These are phyloP conservation scores for Mycena floridula DNA, from an alignment of 768 basidiomycete genomes.

Conservation along the genomic window DNA sequence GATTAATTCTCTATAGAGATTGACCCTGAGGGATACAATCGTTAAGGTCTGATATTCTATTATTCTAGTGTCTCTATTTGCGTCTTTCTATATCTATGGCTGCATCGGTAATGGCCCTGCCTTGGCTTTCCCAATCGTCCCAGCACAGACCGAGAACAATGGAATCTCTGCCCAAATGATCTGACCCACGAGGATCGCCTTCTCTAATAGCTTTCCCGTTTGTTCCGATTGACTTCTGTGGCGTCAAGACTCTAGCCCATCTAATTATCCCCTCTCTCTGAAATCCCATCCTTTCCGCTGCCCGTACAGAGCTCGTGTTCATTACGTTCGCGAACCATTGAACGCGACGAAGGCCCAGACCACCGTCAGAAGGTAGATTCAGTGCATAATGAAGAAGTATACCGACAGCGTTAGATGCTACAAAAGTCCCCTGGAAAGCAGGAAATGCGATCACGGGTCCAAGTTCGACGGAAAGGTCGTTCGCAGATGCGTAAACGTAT, in stretches of 20 bases:
- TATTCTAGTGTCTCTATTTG: too few relatives aligned
- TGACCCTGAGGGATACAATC: too few relatives aligned
- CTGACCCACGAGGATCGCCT: constrained; percentile 14
- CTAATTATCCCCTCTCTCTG: constrained; percentile 41
- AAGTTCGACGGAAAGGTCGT: constrained; percentile 44
- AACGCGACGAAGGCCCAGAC: constrained; percentile 53
- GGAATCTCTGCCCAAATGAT: constrained; percentile 11
- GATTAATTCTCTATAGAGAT: too few relatives aligned
- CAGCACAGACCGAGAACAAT: constrained; percentile 13
- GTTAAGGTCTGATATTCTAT: too few relatives aligned
- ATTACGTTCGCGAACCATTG: constrained; percentile 50
- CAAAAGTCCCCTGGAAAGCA: constrained; percentile 56
- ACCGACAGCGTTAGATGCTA: constrained; percentile 48
- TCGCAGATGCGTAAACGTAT: constrained; percentile 36
- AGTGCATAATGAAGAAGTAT: constrained; percentile 44
- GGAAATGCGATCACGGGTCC: constrained; percentile 50
- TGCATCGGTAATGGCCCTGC: too few relatives aligned
- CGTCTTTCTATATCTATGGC: too few relatives aligned
- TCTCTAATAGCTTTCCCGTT: constrained; percentile 27
- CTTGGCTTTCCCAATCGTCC: constrained; percentile 16
- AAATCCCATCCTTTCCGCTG: constrained; percentile 60
- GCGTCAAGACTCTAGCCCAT: constrained; percentile 48
- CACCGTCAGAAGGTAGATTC: constrained; percentile 30
- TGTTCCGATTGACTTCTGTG: constrained; percentile 28
- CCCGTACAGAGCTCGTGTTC: constrained; percentile 41